Base-by-base conservation (phyloP, 2,329 filamentous ascomycete genomes). In the Penicillium verrucosum region DNA sequence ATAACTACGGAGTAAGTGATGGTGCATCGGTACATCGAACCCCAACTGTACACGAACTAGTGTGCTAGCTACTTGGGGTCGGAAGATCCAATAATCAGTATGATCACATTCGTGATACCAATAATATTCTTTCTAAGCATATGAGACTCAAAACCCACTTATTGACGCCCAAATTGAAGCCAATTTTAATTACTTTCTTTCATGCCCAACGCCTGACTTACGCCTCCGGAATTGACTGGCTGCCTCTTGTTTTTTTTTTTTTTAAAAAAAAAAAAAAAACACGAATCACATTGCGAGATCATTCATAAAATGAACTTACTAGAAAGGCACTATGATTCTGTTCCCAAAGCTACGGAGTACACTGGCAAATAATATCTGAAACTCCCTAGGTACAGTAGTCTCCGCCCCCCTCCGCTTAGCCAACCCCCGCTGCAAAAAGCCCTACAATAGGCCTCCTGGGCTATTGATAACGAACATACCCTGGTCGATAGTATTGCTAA, bases 161-260 rank as follows among this genome's bases (percentile, higher is more conserved):
- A 25, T 59, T 46, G 51, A 50, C 49, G 59, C 62, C 63, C 56
- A 60, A 63, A 58, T 53, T 51, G 21, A 47, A 51, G 18, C 47
- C 51, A 58, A 56, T 54, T 30, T 42, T 46, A 46, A 53, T 55
- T 47, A 38, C 40, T 46, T 52, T 51, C 57, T 63, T 65, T 64
- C 63, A 61, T 65, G 63, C 63, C 63, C 62, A 64, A 65, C 54
- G 58, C 59, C 61, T 53, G 51, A 49, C 25, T 57, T 43, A 48
- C 58, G 45, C 61, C 61, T 60, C 57, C 52, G 2, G 27, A 48
- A 36, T 56, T 56, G 48, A 52, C 48, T 56, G 54, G 48, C 48
- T 42, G 54, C 42, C 54, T 38, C 40, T 18, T 18, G 11, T n/a
- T 27, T 37, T 42, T 10, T 21, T 21, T 21, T 3, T 21, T 21